phyloP scores from a whole-genome alignment of 495 filamentous ascomycete species.

The Penicillium alfredii region DNA sequence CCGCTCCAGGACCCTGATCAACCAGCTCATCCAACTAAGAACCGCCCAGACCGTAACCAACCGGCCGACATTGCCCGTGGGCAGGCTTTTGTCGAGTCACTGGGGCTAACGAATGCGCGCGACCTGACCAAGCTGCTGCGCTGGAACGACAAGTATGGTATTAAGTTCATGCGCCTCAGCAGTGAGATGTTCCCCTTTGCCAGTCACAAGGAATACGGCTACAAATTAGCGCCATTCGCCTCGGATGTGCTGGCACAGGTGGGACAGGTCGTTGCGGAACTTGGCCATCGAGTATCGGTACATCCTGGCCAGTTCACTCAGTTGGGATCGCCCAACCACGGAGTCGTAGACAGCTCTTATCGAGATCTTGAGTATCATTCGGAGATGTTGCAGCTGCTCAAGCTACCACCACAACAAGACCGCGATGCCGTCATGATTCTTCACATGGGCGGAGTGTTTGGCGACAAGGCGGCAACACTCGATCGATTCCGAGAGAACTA shows the following conservation, averaged over 20 bases:
- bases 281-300: slow-evolving; percentile 81
- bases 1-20: slow-evolving; percentile 67
- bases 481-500: slow-evolving; percentile 81
- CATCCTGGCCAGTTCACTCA: slow-evolving; percentile 96
- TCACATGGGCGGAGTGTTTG: slow-evolving; percentile 90
- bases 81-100: slow-evolving; percentile 63
- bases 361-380: slow-evolving; percentile 88
- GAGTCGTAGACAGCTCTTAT: slow-evolving; percentile 68
- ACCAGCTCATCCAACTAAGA: slow-evolving; percentile 75
- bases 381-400: slow-evolving; percentile 75
- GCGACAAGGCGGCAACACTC: slow-evolving; percentile 77
- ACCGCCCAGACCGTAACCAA: slow-evolving; percentile 68
- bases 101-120: slow-evolving; percentile 75
- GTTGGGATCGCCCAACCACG: slow-evolving; percentile 67
- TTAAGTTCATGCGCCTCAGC: slow-evolving; percentile 87
- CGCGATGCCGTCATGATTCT: slow-evolving; percentile 91
- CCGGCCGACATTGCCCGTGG: slow-evolving; percentile 58
- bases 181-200: slow-evolving; percentile 98
- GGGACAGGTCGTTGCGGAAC: slow-evolving; percentile 69
- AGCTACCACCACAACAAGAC: slow-evolving; percentile 71
- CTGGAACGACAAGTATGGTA: slow-evolving; percentile 91
- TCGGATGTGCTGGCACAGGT: slow-evolving; percentile 68
- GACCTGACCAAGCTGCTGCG: slow-evolving; percentile 80
- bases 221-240: slow-evolving; percentile 82
- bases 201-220: slow-evolving; percentile 80